phyloP scores from a whole-genome alignment of 169 alveolate genomes.

The Plasmodium vinckei region DNA sequence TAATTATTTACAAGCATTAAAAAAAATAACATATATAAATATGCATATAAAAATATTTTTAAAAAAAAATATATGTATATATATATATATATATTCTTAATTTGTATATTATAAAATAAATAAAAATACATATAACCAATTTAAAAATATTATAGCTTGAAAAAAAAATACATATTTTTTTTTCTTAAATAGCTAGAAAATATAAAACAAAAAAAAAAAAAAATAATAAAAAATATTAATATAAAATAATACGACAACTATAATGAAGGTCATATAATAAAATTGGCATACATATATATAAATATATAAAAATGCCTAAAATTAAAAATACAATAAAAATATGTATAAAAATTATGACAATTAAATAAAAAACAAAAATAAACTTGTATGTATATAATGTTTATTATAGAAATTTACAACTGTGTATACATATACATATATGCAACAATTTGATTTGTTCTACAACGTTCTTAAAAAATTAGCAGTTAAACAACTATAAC shows the following conservation, averaged over 20 bases:
- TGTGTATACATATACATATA: conserved; percentile 1
- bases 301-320: background rate
- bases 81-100: conserved; percentile 23
- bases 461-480: no score
- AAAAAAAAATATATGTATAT: background rate
- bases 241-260: no score
- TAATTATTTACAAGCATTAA: conserved; percentile 1
- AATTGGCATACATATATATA: no score
- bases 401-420: background rate
- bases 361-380: background rate
- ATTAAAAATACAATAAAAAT: background rate
- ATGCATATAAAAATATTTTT: background rate
- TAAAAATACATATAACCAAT: background rate
- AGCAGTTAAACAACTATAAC: no score
- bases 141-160: conserved; percentile 2
- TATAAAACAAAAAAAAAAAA: conserved; percentile 19
- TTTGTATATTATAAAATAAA: conserved; percentile 10
- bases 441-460: background rate
- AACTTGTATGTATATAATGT: background rate
- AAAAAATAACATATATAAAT: background rate
- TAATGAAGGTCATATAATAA: no score
- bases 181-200: conserved; percentile 20
- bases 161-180: conserved; percentile 10
- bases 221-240: conserved; percentile 6
- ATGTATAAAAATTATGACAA: background rate